Percentiles rank a stretch among this genome's conserved stretches.
These are phyloP conservation scores for Babesia sp. DNA, from an alignment of 169 alveolate species.

Conservation along the genomic window DNA sequence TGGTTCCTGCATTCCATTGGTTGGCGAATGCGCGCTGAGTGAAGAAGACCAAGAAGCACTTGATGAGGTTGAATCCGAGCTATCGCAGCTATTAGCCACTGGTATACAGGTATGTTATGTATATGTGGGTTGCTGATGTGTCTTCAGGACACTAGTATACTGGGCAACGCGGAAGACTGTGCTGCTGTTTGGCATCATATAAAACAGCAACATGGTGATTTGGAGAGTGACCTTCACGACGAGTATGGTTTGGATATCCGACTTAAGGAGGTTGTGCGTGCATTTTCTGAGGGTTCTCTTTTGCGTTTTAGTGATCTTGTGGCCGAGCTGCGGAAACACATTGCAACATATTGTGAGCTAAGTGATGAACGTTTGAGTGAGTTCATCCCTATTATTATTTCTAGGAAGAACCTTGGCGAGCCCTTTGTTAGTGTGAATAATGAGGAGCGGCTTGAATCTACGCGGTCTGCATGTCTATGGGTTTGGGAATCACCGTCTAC, in stretches of 20 bases:
- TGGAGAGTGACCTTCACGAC: neutral
- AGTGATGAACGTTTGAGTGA: slow-evolving; percentile 6
- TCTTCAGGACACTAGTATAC: slow-evolving; percentile 59
- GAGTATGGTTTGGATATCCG: slow-evolving; percentile 53
- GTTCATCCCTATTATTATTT: slow-evolving; percentile 31
- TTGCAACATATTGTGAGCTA: slow-evolving; percentile 3
- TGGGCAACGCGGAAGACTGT: slow-evolving; percentile 45
- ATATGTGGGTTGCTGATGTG: neutral
- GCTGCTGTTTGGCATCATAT: slow-evolving; percentile 41
- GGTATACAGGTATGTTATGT: slow-evolving; percentile 49
- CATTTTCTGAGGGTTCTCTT: slow-evolving; percentile 58
- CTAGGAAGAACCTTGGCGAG: slow-evolving; percentile 59
- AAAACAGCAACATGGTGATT: slow-evolving; percentile 8
- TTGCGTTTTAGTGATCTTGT: slow-evolving; percentile 26
- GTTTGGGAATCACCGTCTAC: slow-evolving; percentile 63
- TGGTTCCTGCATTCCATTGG: neutral
- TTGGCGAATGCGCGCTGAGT: neutral
- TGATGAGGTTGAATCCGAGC: slow-evolving; percentile 46
- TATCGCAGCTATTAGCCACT: slow-evolving; percentile 51
- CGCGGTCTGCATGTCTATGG: slow-evolving; percentile 55
- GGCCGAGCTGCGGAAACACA: slow-evolving; percentile 7
- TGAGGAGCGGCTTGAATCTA: slow-evolving; percentile 28
- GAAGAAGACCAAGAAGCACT: slow-evolving; percentile 23
- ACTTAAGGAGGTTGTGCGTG: slow-evolving; percentile 40
- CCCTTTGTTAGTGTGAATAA: slow-evolving; percentile 7